Evolutionary conservation across 192 early-diverging fungal genomes (phyloP), one percentile per base, ranked within the genome.

Genomic region (Podila epigama): DNA sequence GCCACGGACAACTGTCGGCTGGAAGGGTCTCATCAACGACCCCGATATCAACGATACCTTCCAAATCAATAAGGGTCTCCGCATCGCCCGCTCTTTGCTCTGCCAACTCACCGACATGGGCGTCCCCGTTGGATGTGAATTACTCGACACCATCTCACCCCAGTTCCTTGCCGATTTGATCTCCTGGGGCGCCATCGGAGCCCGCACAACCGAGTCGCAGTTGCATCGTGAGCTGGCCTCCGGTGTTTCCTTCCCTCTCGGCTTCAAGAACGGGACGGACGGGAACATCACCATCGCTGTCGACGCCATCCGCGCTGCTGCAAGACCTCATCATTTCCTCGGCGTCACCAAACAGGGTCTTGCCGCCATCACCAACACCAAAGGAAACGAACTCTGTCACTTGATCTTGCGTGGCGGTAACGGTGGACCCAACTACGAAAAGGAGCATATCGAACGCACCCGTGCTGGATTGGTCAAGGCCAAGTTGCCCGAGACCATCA

Each of bases 221-320:
- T 83, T 97, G 29, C 96, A 98, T 79, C 89, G 97, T 53, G 97
- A 98, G 75, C 86, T 98, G 37, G 94, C 97, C 6, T 95, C 93
- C 3, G 97, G 97, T 12, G 88, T 94, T 16, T 96, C 94, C 48
- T 94, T 96, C 88, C 96, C 97, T 10, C 91, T 98, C n/a, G 97
- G 97, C 1, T 97, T 98, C 90, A 98, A 98, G 85, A 97, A 97
- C 67, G 94, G 96, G 55, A 98, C 97, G 5, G 96, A 98, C 66
- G 97, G 97, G 44, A 97, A 91, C 65, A 87, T 89, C 31, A 68
- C 68, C 7, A 89, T 93, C 48, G 92, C 92, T 1, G 81, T 92
- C 16, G 91, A 93, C 60, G 92, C 89, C 29, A 94, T 92, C 68
- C 87, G 87, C 54, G 86, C 90, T 11, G 88, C 89, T 52, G 75